Conservation (phyloP, 306 rosid species). For the Medicago ruthenica region DNA sequence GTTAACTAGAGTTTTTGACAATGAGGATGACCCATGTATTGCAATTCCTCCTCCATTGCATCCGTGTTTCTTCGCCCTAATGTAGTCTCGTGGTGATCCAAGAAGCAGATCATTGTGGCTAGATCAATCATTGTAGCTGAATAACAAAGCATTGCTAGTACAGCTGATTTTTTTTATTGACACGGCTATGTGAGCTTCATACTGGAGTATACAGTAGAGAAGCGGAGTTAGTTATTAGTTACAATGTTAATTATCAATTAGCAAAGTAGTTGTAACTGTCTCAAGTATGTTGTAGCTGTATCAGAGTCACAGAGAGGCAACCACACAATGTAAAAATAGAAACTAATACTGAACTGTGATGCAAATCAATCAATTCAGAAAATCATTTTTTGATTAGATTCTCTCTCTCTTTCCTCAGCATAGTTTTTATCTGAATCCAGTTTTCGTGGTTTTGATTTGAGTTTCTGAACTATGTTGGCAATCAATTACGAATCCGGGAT, state of each 20-base stretch:
- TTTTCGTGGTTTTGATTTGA: background rate
- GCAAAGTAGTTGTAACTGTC: background rate
- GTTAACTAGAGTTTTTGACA: background rate
- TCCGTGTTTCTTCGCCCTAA: background rate
- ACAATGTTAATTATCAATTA: background rate
- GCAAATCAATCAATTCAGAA: constrained; percentile 2
- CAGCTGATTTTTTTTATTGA: background rate
- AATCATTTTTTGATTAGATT: constrained; percentile 3
- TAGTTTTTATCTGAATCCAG: constrained; percentile 1
- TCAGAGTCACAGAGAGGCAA: background rate
- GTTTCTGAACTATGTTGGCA: constrained; percentile 9
- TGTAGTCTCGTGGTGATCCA: background rate
- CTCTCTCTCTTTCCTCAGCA: background rate
- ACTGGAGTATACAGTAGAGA: background rate
- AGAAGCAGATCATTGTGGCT: background rate
- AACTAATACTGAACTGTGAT: background rate
- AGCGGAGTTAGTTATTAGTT: background rate
- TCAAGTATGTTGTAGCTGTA: background rate
- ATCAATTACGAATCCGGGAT: background rate
- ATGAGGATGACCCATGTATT: background rate
- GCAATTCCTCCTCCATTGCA: background rate
- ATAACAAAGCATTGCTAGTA: background rate
- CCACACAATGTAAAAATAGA: background rate
- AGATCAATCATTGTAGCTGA: background rate
- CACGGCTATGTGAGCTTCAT: background rate